These are phyloP conservation scores for Mrakia gelida DNA, from an alignment of 768 basidiomycete species.

Conservation along the genomic window DNA sequence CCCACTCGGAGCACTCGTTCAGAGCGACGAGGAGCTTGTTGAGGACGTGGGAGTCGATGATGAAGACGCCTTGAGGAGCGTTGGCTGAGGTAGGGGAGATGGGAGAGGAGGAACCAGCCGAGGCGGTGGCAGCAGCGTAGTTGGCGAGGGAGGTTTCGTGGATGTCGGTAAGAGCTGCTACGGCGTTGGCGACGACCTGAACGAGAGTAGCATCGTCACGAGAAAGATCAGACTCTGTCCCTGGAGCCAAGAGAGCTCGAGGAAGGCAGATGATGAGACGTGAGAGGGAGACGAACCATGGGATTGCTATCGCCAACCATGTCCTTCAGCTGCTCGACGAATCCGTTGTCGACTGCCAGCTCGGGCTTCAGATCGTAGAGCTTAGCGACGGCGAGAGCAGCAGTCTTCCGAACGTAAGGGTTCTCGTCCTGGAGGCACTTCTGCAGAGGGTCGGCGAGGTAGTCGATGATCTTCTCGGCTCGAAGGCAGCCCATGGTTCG, in stretches of 20 bases:
- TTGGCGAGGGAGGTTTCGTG: conserved; percentile 51
- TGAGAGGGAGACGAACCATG: conserved; percentile 16
- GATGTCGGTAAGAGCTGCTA: conserved; percentile 88
- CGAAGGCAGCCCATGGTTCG: conserved; percentile 96
- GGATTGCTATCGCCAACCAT: conserved; percentile 73
- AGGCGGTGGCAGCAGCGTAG: conserved; percentile 4
- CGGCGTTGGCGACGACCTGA: conserved; percentile 91
- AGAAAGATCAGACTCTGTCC: conserved; percentile 26
- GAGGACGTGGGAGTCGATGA: conserved; percentile 74
- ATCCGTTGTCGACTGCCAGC: conserved; percentile 84
- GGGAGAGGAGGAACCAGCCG: conserved; percentile 5
- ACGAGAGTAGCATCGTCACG: background rate
- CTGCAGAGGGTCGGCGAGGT: conserved; percentile 90
- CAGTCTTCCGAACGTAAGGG: conserved; percentile 97
- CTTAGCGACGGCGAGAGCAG: conserved; percentile 89
- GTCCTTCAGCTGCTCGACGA: conserved; percentile 67
- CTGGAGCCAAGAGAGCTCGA: background rate
- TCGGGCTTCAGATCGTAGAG: conserved; percentile 95
- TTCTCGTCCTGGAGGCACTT: conserved; percentile 91
- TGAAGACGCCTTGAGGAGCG: conserved; percentile 52
- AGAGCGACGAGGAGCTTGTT: conserved; percentile 89
- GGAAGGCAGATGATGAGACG: background rate
- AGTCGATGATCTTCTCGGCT: conserved; percentile 98
- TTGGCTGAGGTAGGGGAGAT: conserved; percentile 24
- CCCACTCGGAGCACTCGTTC: conserved; percentile 99